Evolutionary conservation across 805 yeast species (phyloP).

Genomic region (Candida anglica): DNA sequence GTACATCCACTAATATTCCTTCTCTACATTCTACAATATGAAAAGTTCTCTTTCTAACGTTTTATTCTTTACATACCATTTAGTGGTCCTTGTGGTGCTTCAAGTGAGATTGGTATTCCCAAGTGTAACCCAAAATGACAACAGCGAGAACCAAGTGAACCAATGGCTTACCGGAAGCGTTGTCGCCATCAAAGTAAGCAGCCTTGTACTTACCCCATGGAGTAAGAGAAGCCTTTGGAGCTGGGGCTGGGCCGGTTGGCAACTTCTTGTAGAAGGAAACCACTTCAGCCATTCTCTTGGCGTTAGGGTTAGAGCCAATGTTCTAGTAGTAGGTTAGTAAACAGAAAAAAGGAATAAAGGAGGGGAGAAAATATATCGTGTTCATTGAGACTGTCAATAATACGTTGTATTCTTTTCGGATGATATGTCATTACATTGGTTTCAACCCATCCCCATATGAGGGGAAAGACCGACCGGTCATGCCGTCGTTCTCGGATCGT

Average conservation of each 20-base stretch:
- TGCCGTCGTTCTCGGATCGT: too few relatives aligned
- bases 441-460: too few relatives aligned
- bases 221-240: constrained; percentile 60
- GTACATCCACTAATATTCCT: too few relatives aligned
- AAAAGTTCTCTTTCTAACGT: too few relatives aligned
- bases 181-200: constrained; percentile 79
- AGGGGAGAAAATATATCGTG: too few relatives aligned
- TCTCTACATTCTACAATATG: too few relatives aligned
- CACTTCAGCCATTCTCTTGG: constrained; percentile 93
- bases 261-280: constrained; percentile 93
- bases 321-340: constrained; percentile 45
- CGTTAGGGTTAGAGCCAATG: constrained; percentile 93
- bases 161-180: constrained; percentile 80
- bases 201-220: constrained; percentile 77
- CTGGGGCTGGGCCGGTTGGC: constrained; percentile 90
- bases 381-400: too few relatives aligned
- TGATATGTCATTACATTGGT: too few relatives aligned
- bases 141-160: constrained; percentile 70
- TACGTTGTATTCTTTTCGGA: too few relatives aligned
- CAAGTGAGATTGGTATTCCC: constrained; percentile 91
- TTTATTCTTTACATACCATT: too few relatives aligned
- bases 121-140: constrained; percentile 76
- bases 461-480: too few relatives aligned
- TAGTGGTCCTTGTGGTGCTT: constrained; percentile 33
- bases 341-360: neutral